phyloP scores from a whole-genome alignment of 75 land plant species.

The Azolla pinnata region DNA sequence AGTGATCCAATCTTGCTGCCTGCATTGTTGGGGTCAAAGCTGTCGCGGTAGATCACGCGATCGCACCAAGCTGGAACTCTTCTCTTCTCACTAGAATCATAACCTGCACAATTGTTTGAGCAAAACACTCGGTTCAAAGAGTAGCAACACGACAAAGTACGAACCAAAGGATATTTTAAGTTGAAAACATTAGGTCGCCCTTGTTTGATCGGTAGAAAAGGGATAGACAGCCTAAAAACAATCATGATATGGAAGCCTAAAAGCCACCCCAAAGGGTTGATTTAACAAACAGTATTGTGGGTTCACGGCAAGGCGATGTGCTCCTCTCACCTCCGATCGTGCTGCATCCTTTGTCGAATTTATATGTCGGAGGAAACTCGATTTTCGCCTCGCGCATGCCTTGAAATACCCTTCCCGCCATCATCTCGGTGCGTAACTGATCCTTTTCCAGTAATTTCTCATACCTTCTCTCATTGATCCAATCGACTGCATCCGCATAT shows the following conservation, averaged over 20 bases:
- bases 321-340: too few relatives aligned
- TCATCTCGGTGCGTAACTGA: slow-evolving; percentile 84
- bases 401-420: slow-evolving; percentile 75
- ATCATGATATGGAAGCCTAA: too few relatives aligned
- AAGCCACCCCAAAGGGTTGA: too few relatives aligned
- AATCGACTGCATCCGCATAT: slow-evolving; percentile 79
- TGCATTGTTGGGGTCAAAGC: slow-evolving; percentile 34
- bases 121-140: too few relatives aligned
- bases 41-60: slow-evolving; percentile 82
- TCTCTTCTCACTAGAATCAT: slow-evolving; percentile 92
- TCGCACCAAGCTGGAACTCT: slow-evolving; percentile 97
- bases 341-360: slow-evolving; percentile 59
- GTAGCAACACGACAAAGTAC: too few relatives aligned
- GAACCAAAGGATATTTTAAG: too few relatives aligned
- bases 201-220: too few relatives aligned
- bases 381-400: slow-evolving; percentile 87
- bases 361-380: slow-evolving; percentile 90
- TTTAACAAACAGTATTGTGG: not conserved
- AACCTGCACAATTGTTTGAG: too few relatives aligned
- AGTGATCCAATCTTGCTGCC: slow-evolving; percentile 6
- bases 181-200: too few relatives aligned
- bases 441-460: slow-evolving; percentile 74
- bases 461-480: slow-evolving; percentile 52
- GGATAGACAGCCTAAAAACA: too few relatives aligned
- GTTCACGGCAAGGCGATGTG: too few relatives aligned